Conservation (phyloP, 768 basidiomycete species). For the Zangia roseola region DNA sequence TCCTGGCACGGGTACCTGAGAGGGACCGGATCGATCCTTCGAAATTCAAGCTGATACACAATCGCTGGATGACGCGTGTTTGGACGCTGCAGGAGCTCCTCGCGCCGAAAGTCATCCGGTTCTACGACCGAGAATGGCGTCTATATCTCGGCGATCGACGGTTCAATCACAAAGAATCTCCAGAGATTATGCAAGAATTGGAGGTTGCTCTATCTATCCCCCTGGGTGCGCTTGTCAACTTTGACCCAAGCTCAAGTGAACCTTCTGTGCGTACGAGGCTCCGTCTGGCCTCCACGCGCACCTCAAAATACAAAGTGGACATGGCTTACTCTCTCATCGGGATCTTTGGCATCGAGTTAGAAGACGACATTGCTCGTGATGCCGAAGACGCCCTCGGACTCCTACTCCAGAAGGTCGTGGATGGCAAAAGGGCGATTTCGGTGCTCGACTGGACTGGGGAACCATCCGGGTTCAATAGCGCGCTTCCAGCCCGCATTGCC, state of each 20-base stretch:
- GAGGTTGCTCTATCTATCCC: conserved; percentile 11
- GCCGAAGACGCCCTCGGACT: too few relatives aligned
- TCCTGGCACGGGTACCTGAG: conserved; percentile 18
- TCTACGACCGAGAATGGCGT: conserved; percentile 23
- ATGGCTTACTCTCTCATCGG: conserved; percentile 28
- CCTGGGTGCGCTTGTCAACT: conserved; percentile 4
- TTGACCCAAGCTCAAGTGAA: conserved; percentile 17
- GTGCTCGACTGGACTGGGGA: too few relatives aligned
- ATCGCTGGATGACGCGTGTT: conserved; percentile 26
- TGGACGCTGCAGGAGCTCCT: conserved; percentile 26
- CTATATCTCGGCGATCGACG: conserved; percentile 14
- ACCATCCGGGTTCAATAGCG: too few relatives aligned
- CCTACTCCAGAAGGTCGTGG: too few relatives aligned
- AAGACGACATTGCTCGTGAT: too few relatives aligned
- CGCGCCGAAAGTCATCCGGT: conserved; percentile 22
- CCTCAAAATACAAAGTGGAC: conserved; percentile 25
- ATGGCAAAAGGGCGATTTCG: too few relatives aligned
- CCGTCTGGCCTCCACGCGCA: conserved; percentile 18
- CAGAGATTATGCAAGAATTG: conserved; percentile 21
- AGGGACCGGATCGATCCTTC: too few relatives aligned
- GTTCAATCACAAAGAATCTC: conserved; percentile 21
- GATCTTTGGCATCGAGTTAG: too few relatives aligned
- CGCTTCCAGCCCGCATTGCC: too few relatives aligned
- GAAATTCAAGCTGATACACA: too few relatives aligned
- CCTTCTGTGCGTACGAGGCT: conserved; percentile 17